Percentiles rank a stretch among this genome's conserved stretches.
phyloP scores from a whole-genome alignment of 164 flowering plant species.

The Annona squamosa region DNA sequence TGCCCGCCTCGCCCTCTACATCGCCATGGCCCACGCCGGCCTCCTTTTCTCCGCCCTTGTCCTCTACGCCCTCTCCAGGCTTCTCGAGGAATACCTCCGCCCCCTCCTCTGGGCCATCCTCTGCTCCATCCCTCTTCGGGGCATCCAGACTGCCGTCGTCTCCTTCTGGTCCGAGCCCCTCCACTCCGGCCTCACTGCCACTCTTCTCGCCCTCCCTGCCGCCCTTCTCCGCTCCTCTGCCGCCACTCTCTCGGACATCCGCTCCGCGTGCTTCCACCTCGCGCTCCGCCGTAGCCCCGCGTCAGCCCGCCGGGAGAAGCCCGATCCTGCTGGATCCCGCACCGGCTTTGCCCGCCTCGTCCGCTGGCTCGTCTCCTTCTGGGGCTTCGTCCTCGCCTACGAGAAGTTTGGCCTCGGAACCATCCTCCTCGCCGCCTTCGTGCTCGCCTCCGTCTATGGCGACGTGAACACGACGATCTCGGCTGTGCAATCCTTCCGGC shows the following conservation, averaged over 20 bases:
- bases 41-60: slow-evolving; percentile 52
- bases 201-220: slow-evolving; percentile 70
- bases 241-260: slow-evolving; percentile 58
- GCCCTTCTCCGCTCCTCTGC: slow-evolving; percentile 53
- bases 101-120: slow-evolving; percentile 91
- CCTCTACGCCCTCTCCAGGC: slow-evolving; percentile 50
- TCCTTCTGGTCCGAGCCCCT: slow-evolving; percentile 84
- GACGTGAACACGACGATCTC: slow-evolving; percentile 57
- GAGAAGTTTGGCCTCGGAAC: slow-evolving; percentile 60
- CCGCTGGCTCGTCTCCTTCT: slow-evolving; percentile 74
- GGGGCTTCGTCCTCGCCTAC: slow-evolving; percentile 59
- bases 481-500: slow-evolving; percentile 53
- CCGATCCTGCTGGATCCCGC: slow-evolving; percentile 10
- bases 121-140: slow-evolving; percentile 83
- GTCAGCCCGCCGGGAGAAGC: not conserved
- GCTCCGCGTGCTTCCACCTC: slow-evolving; percentile 23
- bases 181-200: slow-evolving; percentile 71
- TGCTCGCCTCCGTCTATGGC: slow-evolving; percentile 40
- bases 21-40: slow-evolving; percentile 97
- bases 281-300: slow-evolving; percentile 32
- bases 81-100: slow-evolving; percentile 66
- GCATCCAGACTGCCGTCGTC: slow-evolving; percentile 69
- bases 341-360: slow-evolving; percentile 61
- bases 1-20: slow-evolving; percentile 78
- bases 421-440: slow-evolving; percentile 42